Evolutionary conservation across 192 early-diverging fungal genomes (phyloP), one percentile per base, ranked within the genome.

Genomic region (Dissophora globulifera): DNA sequence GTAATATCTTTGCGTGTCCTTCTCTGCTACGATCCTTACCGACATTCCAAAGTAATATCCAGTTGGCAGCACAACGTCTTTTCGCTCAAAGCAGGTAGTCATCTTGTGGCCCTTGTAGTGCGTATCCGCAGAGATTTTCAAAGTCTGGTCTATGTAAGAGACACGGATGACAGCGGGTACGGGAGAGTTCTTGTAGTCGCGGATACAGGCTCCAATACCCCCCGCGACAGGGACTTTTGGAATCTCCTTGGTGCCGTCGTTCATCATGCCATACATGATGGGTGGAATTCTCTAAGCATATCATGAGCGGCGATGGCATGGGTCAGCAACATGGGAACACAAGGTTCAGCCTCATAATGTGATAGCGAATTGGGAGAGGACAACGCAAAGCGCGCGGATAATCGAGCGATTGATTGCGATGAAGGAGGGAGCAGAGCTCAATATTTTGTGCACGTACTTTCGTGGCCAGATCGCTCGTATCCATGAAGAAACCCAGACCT

Each of bases 1-100:
- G n/a, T n/a, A n/a, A n/a, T n/a, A n/a, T n/a, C n/a, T n/a, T n/a
- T n/a, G n/a, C n/a, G n/a, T n/a, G n/a, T 35, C 13, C 25, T 17
- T 23, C 10, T 26, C 3, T 20, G 35, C 22, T 20, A 23, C 40
- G 50, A 29, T 30, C 49, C 79, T 60, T 80, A 84, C 88, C 27
- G 85, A 83, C 6, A 92, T 29, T 30, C 92, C 93, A 85, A 94
- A 94, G 67, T 90, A 83, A 60, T 94, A 89, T 33, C 87, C 88
- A 35, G 85, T 70, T 4, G 93, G 93, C 27, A 94, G 58, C 16
- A 83, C 54, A 17, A 93, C 56, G 53, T 80, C 60, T 25, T 79
- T 59, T 17, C 63, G 40, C 54, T 83, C 74, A 52, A 92, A 85
- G 56, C 93, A 94, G 33, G 72, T 46, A 16, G 64, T 49, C 75